Evolutionary conservation across 2,329 filamentous ascomycete genomes (phyloP).

Genomic region (Simplicillium sp.): DNA sequence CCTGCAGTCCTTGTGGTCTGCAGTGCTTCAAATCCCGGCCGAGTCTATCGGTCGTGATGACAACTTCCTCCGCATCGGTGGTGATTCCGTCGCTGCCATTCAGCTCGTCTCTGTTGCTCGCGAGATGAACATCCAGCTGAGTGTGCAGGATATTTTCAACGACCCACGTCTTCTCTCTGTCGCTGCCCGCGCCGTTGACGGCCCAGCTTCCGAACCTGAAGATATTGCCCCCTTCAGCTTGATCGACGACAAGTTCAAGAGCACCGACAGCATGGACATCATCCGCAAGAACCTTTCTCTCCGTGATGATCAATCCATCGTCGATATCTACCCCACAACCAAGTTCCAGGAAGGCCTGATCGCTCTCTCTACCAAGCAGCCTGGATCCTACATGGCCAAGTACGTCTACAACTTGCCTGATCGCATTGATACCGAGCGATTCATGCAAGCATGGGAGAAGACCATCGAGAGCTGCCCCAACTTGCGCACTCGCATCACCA

Average conservation of each 20-base stretch:
- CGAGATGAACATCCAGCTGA: background rate
- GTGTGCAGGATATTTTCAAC: background rate
- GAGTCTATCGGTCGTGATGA: background rate
- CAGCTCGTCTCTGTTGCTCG: background rate
- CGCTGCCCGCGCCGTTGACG: background rate
- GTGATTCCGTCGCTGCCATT: slow-evolving; percentile 1
- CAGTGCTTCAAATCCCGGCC: background rate
- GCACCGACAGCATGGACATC: background rate
- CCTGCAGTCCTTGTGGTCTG: background rate
- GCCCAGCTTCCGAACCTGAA: background rate
- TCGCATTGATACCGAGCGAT: slow-evolving; percentile 1
- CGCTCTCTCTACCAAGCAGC: slow-evolving; percentile 8
- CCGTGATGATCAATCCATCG: background rate
- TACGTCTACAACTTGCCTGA: slow-evolving; percentile 11
- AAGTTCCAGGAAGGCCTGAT: slow-evolving; percentile 8
- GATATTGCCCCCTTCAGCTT: background rate
- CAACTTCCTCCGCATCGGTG: background rate
- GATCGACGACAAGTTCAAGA: background rate
- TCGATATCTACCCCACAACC: slow-evolving; percentile 8
- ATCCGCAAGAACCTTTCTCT: background rate
- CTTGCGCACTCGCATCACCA: background rate
- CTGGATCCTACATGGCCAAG: slow-evolving; percentile 12
- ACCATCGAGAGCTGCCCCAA: background rate
- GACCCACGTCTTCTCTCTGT: background rate
- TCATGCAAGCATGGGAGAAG: slow-evolving; percentile 14